Conservation (phyloP, 164 flowering plant genomes). For the Vitis rupestris region DNA sequence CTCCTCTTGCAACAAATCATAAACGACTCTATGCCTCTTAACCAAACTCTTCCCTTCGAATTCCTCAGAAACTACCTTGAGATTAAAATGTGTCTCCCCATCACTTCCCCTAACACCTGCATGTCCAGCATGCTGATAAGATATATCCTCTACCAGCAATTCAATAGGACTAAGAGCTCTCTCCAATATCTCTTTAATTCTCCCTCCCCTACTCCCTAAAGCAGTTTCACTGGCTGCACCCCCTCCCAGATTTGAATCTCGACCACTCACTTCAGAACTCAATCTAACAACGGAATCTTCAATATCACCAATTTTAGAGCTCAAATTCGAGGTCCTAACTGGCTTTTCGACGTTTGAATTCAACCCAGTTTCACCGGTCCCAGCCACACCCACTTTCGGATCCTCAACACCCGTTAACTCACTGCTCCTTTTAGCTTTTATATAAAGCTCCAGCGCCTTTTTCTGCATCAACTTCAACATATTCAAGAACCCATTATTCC, state of each 20-base stretch:
- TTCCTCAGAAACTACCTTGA: conserved; percentile 70
- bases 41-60: conserved; percentile 92
- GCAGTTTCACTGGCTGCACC: background rate
- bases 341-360: background rate
- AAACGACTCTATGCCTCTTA: conserved; percentile 82
- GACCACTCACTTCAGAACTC: conserved; percentile 7
- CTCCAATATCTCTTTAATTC: conserved; percentile 63
- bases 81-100: conserved; percentile 94
- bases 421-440: conserved; percentile 39
- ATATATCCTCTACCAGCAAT: conserved; percentile 73
- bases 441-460: conserved; percentile 58
- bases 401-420: background rate
- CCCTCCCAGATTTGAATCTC: conserved; percentile 9
- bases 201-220: conserved; percentile 69
- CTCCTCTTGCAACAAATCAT: conserved; percentile 75
- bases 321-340: background rate
- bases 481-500: conserved; percentile 94
- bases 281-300: conserved; percentile 8
- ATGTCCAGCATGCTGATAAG: conserved; percentile 94
- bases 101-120: conserved; percentile 63
- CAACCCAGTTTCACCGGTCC: background rate
- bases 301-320: conserved; percentile 3
- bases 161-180: conserved; percentile 64
- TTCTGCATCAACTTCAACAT: conserved; percentile 91
- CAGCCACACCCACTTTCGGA: background rate